These are phyloP conservation scores for Calonectria pauciramosa DNA, from an alignment of 2,329 filamentous ascomycete species.

Conservation along the genomic window DNA sequence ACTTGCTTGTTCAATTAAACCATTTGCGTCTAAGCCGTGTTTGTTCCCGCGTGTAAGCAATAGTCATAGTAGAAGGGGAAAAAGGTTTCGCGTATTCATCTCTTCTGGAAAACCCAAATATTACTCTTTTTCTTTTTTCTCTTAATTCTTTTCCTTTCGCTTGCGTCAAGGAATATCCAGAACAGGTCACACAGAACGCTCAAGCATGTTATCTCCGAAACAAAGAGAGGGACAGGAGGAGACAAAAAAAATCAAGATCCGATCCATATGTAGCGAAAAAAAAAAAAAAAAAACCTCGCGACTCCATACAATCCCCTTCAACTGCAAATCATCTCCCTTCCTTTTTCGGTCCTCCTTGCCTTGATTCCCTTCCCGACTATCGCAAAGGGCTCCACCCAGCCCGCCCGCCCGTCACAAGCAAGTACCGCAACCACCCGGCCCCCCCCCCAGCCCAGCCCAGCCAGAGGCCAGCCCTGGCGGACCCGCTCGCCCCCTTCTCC, in stretches of 20 bases:
- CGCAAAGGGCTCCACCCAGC: neutral
- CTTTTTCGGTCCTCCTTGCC: neutral
- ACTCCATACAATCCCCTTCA: neutral
- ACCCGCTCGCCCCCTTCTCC: conserved; percentile 10
- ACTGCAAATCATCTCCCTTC: conserved; percentile 6
- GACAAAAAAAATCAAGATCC: neutral
- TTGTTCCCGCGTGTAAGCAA: neutral
- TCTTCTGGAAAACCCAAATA: neutral
- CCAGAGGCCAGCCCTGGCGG: conserved; percentile 7
- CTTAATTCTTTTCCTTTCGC: neutral
- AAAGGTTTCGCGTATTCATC: conserved; percentile 2
- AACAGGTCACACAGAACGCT: neutral
- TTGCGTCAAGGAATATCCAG: neutral
- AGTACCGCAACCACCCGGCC: neutral
- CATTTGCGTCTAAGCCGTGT: neutral
- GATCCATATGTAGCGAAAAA: neutral
- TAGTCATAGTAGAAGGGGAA: neutral
- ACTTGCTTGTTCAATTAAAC: conserved; percentile 4
- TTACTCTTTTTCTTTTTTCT: neutral
- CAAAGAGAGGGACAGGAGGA: neutral
- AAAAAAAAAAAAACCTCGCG: neutral
- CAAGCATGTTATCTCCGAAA: neutral
- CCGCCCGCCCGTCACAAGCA: conserved; percentile 8
- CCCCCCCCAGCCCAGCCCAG: neutral
- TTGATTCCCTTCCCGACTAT: neutral